Evolutionary conservation across 169 alveolate species (phyloP).

Genomic region (Eimeria falciformis): DNA sequence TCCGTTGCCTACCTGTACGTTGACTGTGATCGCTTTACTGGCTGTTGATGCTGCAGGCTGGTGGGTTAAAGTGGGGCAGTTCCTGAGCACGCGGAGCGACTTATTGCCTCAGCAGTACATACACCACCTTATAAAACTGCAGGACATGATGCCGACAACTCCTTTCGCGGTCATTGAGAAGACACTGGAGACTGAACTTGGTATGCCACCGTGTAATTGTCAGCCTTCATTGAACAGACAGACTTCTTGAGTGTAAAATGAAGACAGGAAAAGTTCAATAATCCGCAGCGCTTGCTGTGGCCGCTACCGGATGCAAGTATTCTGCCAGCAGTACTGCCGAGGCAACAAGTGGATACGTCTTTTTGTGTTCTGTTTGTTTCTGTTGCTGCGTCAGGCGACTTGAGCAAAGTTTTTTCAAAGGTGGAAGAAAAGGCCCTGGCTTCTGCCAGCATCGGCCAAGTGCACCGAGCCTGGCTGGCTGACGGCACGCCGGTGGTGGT

Average conservation of each 20-base stretch:
- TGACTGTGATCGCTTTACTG: constrained; percentile 3
- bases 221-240: no score
- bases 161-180: constrained; percentile 81
- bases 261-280: not conserved
- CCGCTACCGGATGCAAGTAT: not conserved
- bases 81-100: constrained; percentile 93
- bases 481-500: constrained; percentile 82
- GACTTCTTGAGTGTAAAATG: no score
- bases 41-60: constrained; percentile 84
- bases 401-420: constrained; percentile 58
- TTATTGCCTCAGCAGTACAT: constrained; percentile 91
- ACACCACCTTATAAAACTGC: constrained; percentile 89
- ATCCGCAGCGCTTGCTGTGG: not conserved
- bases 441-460: constrained; percentile 86
- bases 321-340: no score
- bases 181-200: constrained; percentile 88
- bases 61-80: constrained; percentile 96
- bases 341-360: no score
- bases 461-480: constrained; percentile 81
- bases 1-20: no score
- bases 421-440: constrained; percentile 81
- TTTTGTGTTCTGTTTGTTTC: not conserved
- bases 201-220: no score
- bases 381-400: constrained; percentile 36
- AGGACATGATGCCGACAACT: constrained; percentile 92